Evolutionary conservation across 257 asterid species (phyloP).

Genomic region (Hygrophila difformis): DNA sequence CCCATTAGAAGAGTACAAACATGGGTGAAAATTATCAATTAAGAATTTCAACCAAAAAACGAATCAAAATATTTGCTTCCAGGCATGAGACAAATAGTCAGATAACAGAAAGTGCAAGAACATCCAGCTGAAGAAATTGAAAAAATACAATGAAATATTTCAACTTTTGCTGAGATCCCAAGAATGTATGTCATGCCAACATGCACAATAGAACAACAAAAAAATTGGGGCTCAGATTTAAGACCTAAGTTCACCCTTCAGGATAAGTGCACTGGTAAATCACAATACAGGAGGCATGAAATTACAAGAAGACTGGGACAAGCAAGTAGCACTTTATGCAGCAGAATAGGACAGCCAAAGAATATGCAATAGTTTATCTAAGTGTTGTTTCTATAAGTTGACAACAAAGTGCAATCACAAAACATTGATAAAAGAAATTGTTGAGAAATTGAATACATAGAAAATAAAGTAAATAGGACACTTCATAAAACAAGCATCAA

Average conservation of each 20-base stretch:
- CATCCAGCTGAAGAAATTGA: conserved; percentile 5
- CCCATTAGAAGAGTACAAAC: background rate
- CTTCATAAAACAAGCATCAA: background rate
- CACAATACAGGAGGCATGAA: background rate
- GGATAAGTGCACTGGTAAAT: background rate
- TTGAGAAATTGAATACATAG: too few relatives aligned
- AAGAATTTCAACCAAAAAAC: background rate
- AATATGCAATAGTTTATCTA: background rate
- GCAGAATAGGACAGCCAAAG: background rate
- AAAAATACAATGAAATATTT: background rate
- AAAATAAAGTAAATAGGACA: too few relatives aligned
- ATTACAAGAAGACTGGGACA: background rate
- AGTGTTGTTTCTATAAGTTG: conserved; percentile 3
- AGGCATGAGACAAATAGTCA: background rate
- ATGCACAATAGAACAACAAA: too few relatives aligned
- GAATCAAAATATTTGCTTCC: background rate
- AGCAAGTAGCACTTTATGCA: background rate
- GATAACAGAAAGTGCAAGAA: conserved; percentile 4
- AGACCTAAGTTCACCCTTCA: too few relatives aligned
- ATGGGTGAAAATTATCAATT: background rate
- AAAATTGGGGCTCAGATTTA: too few relatives aligned
- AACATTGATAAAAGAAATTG: too few relatives aligned
- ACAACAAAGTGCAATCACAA: background rate
- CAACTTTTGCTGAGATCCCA: background rate
- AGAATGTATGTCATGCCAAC: too few relatives aligned